Evolutionary conservation across 2,329 filamentous ascomycete species (phyloP), one percentile per base, ranked within the genome.

Genomic region (Madurella mycetomatis): DNA sequence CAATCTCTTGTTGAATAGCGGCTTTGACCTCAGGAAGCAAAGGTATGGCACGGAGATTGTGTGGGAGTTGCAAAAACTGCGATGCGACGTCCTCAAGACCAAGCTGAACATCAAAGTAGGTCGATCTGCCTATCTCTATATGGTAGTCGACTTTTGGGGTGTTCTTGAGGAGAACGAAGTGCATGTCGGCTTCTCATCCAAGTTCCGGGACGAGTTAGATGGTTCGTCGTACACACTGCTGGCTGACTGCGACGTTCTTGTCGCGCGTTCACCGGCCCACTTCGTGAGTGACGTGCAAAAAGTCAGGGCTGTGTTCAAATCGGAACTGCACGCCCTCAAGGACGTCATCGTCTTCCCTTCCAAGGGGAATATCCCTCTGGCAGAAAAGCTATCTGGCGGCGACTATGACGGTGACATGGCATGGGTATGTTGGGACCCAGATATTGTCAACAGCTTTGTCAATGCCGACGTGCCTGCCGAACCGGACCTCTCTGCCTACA

Each of bases 391-490:
- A 0, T 89, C 87, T 1, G 89, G 89, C 0, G 89, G 89, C 0
- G 89, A 92, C 63, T 92, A 91, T 58, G 88, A 92, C 60, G 89
- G 89, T 0, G 89, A 94, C 58, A 78, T 73, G n/a, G 82, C 87
- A 4, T 92, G 87, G 87, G 71, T 90, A 0, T 90, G 86, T 63
- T 92, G 86, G 86, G 87, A 92, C 30, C 72, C 75, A 0, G 69
- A 72, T 0, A 77, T 94, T 2, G 86, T 89, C 0, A 62, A 73
- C 5, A 82, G 83, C n/a, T 92, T 92, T 60, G 60, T 64, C 4
- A 90, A 88, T 54, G 81, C 82, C 0, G 72, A 76, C 0, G 68
- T 77, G 5, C 81, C 79, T 0, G 32, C 64, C 1, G 51, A 67
- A 8, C 70, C 70, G 0, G 75, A 81, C 49, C 66, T 85, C 0